Conservation (phyloP, 768 basidiomycete species). For the Hericium erinaceus region DNA sequence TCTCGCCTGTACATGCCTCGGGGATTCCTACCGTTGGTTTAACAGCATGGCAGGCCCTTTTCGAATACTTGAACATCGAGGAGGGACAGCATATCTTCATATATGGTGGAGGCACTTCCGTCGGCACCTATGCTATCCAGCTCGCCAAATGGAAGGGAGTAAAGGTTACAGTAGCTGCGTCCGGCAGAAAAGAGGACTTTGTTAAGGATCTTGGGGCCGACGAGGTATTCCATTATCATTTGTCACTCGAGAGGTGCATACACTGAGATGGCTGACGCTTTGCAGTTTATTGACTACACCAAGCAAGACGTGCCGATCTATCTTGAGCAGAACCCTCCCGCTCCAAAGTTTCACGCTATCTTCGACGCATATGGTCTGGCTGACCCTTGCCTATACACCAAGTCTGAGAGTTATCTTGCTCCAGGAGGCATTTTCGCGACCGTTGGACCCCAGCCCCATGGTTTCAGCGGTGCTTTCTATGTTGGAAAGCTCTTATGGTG, state of each 20-base stretch:
- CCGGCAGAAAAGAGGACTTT: constrained; percentile 47
- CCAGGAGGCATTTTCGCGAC: constrained; percentile 45
- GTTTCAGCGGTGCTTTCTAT: constrained; percentile 3
- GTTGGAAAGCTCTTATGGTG: not conserved
- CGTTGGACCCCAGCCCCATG: constrained; percentile 36
- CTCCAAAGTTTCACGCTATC: constrained; percentile 46
- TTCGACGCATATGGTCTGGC: constrained; percentile 51
- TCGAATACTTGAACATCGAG: constrained; percentile 33
- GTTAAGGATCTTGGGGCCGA: constrained; percentile 58
- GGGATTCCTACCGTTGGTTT: constrained; percentile 48
- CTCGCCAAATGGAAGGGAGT: constrained; percentile 59
- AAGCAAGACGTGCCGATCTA: constrained; percentile 37
- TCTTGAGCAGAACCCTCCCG: constrained; percentile 35
- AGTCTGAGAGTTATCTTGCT: constrained; percentile 43
- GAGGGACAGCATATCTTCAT: constrained; percentile 51
- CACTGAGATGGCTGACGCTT: not conserved
- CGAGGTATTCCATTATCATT: constrained; percentile 27
- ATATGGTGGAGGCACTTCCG: constrained; percentile 61
- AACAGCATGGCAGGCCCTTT: constrained; percentile 52
- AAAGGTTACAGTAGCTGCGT: constrained; percentile 49
- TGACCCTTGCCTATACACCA: constrained; percentile 34
- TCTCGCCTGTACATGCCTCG: constrained; percentile 50
- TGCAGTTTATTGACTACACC: constrained; percentile 53
- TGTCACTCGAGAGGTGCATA: not conserved
- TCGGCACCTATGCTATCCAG: constrained; percentile 66